Base-by-base conservation (phyloP, 108 stramenopile genomes). In the Nannochloropsis granulata region DNA sequence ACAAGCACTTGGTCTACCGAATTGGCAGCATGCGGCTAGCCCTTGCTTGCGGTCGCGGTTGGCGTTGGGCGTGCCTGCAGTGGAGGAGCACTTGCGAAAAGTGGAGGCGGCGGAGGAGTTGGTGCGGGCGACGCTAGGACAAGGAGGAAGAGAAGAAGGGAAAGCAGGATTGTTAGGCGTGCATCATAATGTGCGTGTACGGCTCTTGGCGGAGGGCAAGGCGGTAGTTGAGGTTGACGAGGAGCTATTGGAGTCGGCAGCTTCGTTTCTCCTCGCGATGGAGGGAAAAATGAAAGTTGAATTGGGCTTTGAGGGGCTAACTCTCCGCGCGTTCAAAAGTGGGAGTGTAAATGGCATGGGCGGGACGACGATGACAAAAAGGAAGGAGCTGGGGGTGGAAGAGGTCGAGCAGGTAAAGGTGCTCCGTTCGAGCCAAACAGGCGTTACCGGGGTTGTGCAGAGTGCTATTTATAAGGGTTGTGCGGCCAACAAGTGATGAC, bases 1-100 rank as follows among this genome's bases (percentile, higher is more conserved):
- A 12, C 71, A 81, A 23, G 87, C 93, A 44, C 81, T 95, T 44
- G 93, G 93, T 9, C 87, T 97, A 46, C 93, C 93, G 13, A 97
- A 97, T 88, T 94, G 94, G 94, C 92, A 96, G 83, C 89, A 92
- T 26, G 96, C 96, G 13, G 96, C 96, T 25, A 93, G 94, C 24
- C 96, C 96, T 16, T 97, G 96, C 88, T 85, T 97, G 43, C 91
- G 96, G 45, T 95, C 94, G 8, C 90, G 96, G 24, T 84, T 97
- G 78, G 96, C 95, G 16, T 87, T 97, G 79, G 96, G 96, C 23
- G 96, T 97, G 5, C 84, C 79, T 79, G 87, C 87, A 2, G 81
- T 83, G 34, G 83, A 83, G 43, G 83, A 78, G 26, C 19, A 44
- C 14, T 83, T 87, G 13, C 79, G 45, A 13, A 44, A 45, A 10